phyloP scores from a whole-genome alignment of 768 basidiomycete genomes.

The Cystofilobasidium bisporidii region DNA sequence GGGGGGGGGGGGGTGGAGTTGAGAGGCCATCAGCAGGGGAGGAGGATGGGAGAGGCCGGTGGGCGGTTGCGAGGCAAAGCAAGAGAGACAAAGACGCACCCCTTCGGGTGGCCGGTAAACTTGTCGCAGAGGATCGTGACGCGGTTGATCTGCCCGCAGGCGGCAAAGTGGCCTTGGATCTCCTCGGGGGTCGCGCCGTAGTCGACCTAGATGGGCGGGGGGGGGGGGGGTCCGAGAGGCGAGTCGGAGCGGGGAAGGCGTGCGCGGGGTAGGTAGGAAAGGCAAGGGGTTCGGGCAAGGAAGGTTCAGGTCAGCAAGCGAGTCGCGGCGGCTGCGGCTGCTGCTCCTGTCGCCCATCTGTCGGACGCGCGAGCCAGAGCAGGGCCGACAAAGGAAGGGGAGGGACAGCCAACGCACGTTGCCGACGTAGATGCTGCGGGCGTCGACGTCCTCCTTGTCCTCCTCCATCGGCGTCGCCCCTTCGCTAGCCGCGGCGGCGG shows the following conservation, averaged over 20 bases:
- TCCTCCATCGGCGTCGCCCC: conserved; percentile 56
- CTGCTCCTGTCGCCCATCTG: no score
- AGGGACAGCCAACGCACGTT: conserved; percentile 51
- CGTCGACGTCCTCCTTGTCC: conserved; percentile 69
- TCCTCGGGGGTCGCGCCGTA: conserved; percentile 96
- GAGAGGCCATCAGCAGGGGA: no score
- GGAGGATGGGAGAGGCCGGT: no score
- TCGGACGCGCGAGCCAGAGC: no score
- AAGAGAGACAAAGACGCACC: conserved; percentile 47
- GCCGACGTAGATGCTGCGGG: conserved; percentile 84
- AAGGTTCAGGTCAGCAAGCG: no score
- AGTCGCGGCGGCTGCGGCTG: no score
- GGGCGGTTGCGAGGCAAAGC: no score
- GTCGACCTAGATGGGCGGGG: conserved; percentile 60
- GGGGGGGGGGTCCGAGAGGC: background rate
- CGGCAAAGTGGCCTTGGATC: conserved; percentile 92
- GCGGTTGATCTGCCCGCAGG: conserved; percentile 95
- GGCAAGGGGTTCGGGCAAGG: background rate
- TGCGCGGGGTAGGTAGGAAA: no score
- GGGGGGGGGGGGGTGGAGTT: background rate
- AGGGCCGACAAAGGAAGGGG: background rate
- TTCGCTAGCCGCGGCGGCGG: conserved; percentile 48
- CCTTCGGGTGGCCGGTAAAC: conserved; percentile 98
- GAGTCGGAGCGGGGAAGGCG: background rate
- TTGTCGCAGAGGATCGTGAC: conserved; percentile 99